These are phyloP conservation scores for Talaromyces sp. DNA, from an alignment of 2,329 filamentous ascomycete species.

Conservation along the genomic window DNA sequence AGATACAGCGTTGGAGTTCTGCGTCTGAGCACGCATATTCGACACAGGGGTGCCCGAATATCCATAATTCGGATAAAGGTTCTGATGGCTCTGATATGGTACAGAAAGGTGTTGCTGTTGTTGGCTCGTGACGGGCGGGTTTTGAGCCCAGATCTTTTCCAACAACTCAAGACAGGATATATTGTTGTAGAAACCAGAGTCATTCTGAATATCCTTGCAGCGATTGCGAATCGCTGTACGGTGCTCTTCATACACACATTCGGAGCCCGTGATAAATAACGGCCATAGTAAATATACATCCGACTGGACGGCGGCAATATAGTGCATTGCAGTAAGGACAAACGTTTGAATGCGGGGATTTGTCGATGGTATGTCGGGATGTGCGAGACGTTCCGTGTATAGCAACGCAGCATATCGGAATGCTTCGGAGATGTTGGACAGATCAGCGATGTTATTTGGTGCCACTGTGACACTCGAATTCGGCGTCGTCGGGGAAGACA, in stretches of 20 bases:
- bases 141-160: conserved; percentile 72
- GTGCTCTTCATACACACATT: conserved; percentile 78
- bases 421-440: conserved; percentile 79
- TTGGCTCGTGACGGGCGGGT: conserved; percentile 16
- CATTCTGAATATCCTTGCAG: conserved; percentile 80
- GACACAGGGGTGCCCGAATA: conserved; percentile 15
- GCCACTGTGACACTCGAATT: conserved; percentile 37
- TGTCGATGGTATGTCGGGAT: conserved; percentile 68
- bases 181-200: conserved; percentile 93
- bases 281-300: conserved; percentile 94
- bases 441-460: conserved; percentile 65
- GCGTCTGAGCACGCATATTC: conserved; percentile 13
- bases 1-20: background rate
- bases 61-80: conserved; percentile 4
- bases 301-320: conserved; percentile 73
- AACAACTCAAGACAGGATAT: conserved; percentile 79
- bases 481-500: conserved; percentile 27
- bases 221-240: conserved; percentile 74
- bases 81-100: conserved; percentile 26
- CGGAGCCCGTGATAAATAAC: conserved; percentile 82
- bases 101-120: conserved; percentile 10
- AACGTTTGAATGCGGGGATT: conserved; percentile 78
- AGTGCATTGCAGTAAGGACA: conserved; percentile 77
- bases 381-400: conserved; percentile 83
- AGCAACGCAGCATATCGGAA: conserved; percentile 87